phyloP scores from a whole-genome alignment of 805 yeast species.

The Hanseniaspora occidentalis region DNA sequence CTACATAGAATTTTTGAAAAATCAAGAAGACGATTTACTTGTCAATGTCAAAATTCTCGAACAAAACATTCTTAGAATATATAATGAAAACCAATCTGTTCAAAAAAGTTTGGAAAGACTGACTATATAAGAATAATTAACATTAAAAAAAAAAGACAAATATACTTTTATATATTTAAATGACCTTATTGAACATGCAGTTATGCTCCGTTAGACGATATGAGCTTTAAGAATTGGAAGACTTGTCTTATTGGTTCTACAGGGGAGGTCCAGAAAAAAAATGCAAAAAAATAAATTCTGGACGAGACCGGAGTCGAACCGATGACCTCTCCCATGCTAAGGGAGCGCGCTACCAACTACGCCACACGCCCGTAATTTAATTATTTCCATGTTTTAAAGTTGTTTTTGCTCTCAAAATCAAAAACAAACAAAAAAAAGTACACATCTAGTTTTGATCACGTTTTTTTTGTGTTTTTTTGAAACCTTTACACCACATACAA shows the following conservation, averaged over 20 bases:
- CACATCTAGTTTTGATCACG: no score
- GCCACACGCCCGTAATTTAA: constrained; percentile 49
- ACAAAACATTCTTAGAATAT: constrained; percentile 20
- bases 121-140: no score
- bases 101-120: neutral
- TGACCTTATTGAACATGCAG: no score
- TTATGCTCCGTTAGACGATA: no score
- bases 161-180: no score
- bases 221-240: no score
- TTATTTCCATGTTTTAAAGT: neutral
- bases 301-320: constrained; percentile 68
- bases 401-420: constrained; percentile 4
- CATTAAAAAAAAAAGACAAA: no score
- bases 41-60: constrained; percentile 21
- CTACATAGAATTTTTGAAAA: neutral
- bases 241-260: no score
- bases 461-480: no score
- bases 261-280: neutral
- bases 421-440: no score
- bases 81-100: neutral
- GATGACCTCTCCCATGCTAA: constrained; percentile 65
- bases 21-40: constrained; percentile 18
- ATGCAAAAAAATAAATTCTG: constrained; percentile 19
- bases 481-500: neutral
- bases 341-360: constrained; percentile 70